A percentile compares a stretch with the other conserved stretches of the same genome.
phyloP scores from a whole-genome alignment of 2,329 filamentous ascomycete genomes.

The Magnaporthiopsis incrustans region DNA sequence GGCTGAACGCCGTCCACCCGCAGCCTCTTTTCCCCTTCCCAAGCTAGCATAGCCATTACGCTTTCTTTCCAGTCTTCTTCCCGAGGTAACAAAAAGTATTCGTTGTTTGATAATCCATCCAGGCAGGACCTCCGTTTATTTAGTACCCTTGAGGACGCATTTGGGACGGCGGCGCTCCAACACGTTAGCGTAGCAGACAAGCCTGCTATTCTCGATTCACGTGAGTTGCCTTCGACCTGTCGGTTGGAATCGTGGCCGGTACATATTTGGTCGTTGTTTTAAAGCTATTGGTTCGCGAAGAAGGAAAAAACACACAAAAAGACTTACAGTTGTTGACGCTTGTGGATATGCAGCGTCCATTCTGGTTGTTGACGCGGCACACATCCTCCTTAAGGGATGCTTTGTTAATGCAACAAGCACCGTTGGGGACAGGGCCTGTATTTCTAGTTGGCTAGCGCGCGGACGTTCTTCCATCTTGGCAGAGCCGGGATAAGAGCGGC shows the following conservation, averaged over 20 bases:
- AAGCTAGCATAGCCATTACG: not conserved
- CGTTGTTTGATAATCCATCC: not conserved
- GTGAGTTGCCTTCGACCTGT: constrained; percentile 18
- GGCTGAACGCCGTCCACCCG: too few relatives aligned
- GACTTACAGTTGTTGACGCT: constrained; percentile 26
- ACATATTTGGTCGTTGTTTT: too few relatives aligned
- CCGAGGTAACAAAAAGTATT: not conserved
- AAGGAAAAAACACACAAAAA: too few relatives aligned
- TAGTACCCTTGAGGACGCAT: not conserved
- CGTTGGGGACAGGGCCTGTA: constrained; percentile 21
- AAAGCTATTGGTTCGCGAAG: not conserved
- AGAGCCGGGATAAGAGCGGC: not conserved
- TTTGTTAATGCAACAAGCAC: constrained; percentile 26
- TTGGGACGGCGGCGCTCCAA: constrained; percentile 20
- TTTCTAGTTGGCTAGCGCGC: not conserved
- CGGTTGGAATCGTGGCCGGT: not conserved
- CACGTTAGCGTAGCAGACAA: constrained; percentile 19
- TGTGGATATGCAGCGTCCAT: constrained; percentile 26
- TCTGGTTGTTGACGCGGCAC: constrained; percentile 24
- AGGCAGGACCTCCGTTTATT: not conserved
- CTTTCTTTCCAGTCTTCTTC: not conserved
- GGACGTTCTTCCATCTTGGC: not conserved
- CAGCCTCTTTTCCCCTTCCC: not conserved
- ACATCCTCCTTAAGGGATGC: constrained; percentile 28
- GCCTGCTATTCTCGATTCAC: constrained; percentile 20